Percentiles rank a stretch among this genome's conserved stretches.
Evolutionary conservation across 345 rosid species (phyloP).

Genomic region (Erodium maritimum): DNA sequence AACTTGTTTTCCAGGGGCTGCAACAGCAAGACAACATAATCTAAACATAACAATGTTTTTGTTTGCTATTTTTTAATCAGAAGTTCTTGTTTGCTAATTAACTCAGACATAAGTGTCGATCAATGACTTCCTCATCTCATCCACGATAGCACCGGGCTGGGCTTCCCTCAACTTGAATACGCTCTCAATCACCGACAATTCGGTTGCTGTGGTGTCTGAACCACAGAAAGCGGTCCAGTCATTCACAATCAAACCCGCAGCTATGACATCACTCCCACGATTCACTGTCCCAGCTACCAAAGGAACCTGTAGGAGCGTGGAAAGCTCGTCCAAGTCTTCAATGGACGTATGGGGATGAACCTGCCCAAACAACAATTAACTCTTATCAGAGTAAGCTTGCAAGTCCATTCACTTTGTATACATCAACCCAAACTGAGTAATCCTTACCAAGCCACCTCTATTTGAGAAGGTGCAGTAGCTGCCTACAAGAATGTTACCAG

Average conservation of each 20-base stretch:
- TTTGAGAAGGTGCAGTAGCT: constrained; percentile 85
- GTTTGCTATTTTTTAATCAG: no score
- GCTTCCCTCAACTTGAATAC: constrained; percentile 92
- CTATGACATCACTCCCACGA: constrained; percentile 82
- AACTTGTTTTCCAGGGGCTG: no score
- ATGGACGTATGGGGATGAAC: constrained; percentile 79
- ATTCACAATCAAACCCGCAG: constrained; percentile 72
- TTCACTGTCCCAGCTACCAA: constrained; percentile 74
- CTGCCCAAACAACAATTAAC: constrained; percentile 16
- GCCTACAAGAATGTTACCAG: constrained; percentile 91
- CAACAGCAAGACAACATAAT: no score
- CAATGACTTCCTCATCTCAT: constrained; percentile 86
- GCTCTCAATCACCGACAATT: constrained; percentile 75
- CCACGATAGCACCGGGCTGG: constrained; percentile 65
- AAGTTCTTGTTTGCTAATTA: no score
- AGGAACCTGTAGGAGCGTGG: constrained; percentile 76
- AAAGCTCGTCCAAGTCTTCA: constrained; percentile 83
- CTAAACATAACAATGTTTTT: no score
- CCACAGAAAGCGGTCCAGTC: constrained; percentile 92
- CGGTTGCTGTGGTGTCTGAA: constrained; percentile 86
- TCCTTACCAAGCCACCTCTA: constrained; percentile 81
- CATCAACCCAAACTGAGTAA: neutral
- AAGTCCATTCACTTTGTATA: neutral
- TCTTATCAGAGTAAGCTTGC: no score
- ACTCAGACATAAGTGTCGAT: constrained; percentile 56